Conservation (phyloP, 1,284 basidiomycete species). For the Papiliotrema flavescens region DNA sequence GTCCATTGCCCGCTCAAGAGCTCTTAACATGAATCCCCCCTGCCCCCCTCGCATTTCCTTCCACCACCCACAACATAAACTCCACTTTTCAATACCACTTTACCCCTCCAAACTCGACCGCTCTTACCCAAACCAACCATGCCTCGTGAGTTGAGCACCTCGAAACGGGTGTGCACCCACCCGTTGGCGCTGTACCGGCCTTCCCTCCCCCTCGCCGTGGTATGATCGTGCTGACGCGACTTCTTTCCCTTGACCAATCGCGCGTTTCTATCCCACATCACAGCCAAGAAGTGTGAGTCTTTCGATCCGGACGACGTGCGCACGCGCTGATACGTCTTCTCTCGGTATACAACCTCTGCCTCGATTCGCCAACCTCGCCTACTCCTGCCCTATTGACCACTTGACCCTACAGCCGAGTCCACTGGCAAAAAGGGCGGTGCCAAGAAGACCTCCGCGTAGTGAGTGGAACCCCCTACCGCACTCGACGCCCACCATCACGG, state of each 20-base stretch:
- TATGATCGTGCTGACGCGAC: constrained; percentile 6
- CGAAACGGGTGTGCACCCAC: background rate
- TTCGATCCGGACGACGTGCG: background rate
- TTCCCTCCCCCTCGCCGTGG: background rate
- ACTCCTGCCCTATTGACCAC: background rate
- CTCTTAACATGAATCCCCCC: too few species aligned
- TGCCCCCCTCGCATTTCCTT: too few species aligned
- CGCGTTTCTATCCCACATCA: background rate
- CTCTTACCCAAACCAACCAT: constrained; percentile 10
- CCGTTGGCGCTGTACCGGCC: background rate
- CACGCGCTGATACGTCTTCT: constrained; percentile 2
- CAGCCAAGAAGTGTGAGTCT: constrained; percentile 40
- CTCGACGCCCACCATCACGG: background rate
- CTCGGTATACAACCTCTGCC: background rate
- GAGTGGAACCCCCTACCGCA: constrained; percentile 12
- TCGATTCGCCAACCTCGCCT: background rate
- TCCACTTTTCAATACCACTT: too few species aligned
- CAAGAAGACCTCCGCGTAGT: constrained; percentile 44
- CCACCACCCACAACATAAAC: too few species aligned
- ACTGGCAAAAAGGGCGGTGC: constrained; percentile 19
- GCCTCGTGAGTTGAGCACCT: constrained; percentile 37
- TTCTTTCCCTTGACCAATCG: constrained; percentile 3
- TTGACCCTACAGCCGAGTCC: constrained; percentile 14
- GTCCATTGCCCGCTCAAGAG: too few species aligned
- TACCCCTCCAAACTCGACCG: too few species aligned